Evolutionary conservation across 371 early-diverging fungal species (phyloP).

Genomic region (Capillidium heterosporum): DNA sequence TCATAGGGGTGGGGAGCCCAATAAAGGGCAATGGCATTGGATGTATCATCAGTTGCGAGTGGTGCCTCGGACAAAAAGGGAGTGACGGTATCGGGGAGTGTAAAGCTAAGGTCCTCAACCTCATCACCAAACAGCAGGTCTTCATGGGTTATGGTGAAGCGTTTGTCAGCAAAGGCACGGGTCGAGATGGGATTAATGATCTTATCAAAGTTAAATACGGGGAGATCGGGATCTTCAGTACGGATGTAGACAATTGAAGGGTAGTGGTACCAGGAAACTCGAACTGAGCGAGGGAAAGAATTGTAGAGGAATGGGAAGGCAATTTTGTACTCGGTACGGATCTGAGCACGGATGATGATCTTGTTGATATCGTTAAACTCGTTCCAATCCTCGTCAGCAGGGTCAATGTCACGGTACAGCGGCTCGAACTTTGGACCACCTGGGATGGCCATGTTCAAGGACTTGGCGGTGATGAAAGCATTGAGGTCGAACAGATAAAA

Average conservation of each 20-base stretch:
- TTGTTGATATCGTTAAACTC: constrained; percentile 99
- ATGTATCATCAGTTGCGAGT: constrained; percentile 80
- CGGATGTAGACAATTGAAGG: constrained; percentile 78
- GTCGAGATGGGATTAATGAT: constrained; percentile 90
- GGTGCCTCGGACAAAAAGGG: constrained; percentile 68
- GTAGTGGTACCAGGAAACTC: constrained; percentile 83
- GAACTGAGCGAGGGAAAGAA: constrained; percentile 82
- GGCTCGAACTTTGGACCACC: constrained; percentile 98
- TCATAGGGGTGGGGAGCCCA: constrained; percentile 97
- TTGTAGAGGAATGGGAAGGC: constrained; percentile 97
- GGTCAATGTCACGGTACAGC: constrained; percentile 74
- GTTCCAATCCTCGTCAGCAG: constrained; percentile 97
- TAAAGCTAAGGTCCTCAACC: constrained; percentile 48
- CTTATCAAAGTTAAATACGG: constrained; percentile 94
- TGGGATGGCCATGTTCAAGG: constrained; percentile 96
- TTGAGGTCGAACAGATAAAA: constrained; percentile 90
- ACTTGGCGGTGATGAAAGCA: constrained; percentile 92
- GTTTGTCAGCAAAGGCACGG: constrained; percentile 33
- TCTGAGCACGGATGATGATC: constrained; percentile 92
- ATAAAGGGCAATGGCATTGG: constrained; percentile 79
- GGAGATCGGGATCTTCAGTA: constrained; percentile 87
- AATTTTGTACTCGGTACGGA: constrained; percentile 95
- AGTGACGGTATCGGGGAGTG: constrained; percentile 55
- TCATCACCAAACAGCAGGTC: constrained; percentile 77
- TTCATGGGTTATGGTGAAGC: constrained; percentile 40